These are phyloP conservation scores for Martiniozyma abietophila DNA, from an alignment of 805 yeast genomes.

Conservation along the genomic window DNA sequence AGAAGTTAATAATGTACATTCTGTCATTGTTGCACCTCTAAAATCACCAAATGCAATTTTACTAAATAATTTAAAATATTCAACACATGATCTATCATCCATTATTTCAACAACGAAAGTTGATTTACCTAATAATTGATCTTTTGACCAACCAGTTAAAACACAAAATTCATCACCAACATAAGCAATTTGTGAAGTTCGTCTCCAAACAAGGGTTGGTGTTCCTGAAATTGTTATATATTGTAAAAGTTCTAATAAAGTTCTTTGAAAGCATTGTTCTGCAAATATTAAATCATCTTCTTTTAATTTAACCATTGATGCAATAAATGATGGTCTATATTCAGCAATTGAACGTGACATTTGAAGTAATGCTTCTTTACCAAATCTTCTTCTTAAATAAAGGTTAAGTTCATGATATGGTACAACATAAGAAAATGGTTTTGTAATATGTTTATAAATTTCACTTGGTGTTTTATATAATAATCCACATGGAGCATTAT, in stretches of 20 bases:
- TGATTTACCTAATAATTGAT: conserved; percentile 53
- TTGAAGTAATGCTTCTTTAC: conserved; percentile 50
- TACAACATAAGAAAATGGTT: conserved; percentile 82
- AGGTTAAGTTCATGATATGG: conserved; percentile 79
- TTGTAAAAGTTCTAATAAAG: conserved; percentile 79
- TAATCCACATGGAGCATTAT: conserved; percentile 28
- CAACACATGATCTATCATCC: conserved; percentile 81
- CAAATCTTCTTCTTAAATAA: conserved; percentile 65
- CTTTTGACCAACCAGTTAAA: conserved; percentile 82
- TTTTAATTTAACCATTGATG: conserved; percentile 79
- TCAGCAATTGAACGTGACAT: conserved; percentile 87
- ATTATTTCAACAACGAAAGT: conserved; percentile 74
- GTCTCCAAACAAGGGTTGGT: conserved; percentile 91
- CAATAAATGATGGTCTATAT: conserved; percentile 86
- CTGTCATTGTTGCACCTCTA: conserved; percentile 79
- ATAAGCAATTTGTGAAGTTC: conserved; percentile 92
- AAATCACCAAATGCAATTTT: conserved; percentile 87
- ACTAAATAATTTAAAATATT: conserved; percentile 78
- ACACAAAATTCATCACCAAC: conserved; percentile 92
- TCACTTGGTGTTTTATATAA: conserved; percentile 60
- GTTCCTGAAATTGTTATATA: conserved; percentile 82
- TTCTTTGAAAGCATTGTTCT: conserved; percentile 94
- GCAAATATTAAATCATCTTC: conserved; percentile 89
- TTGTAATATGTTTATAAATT: conserved; percentile 63
- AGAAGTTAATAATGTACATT: conserved; percentile 65